A percentile compares a stretch with the other conserved stretches of the same genome.
Evolutionary conservation across 768 basidiomycete genomes (phyloP).

Genomic region (Pilatotrama ljubarskyi): DNA sequence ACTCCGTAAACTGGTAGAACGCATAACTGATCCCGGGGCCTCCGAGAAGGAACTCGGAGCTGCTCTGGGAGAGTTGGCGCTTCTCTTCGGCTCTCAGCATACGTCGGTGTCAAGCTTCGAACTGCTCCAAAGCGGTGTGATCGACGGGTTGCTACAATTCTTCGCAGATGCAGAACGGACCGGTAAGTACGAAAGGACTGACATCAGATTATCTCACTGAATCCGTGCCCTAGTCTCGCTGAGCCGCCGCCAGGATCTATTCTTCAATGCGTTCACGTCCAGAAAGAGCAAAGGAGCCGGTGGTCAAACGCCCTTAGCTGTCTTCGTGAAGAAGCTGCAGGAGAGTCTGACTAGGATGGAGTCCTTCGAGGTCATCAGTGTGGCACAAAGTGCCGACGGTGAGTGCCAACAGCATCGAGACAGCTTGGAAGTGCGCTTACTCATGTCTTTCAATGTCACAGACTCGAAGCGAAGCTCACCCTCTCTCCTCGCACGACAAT

Average conservation of each 20-base stretch:
- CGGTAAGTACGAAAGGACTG: slow-evolving; percentile 40
- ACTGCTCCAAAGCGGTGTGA: slow-evolving; percentile 88
- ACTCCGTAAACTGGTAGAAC: slow-evolving; percentile 64
- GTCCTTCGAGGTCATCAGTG: slow-evolving; percentile 90
- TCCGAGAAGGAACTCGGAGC: slow-evolving; percentile 64
- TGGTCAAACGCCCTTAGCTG: slow-evolving; percentile 61
- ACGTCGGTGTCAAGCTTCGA: slow-evolving; percentile 94
- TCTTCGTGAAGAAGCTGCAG: slow-evolving; percentile 93
- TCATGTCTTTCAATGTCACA: slow-evolving; percentile 26
- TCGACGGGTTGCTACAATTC: slow-evolving; percentile 83
- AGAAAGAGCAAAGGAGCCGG: slow-evolving; percentile 47
- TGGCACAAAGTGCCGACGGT: slow-evolving; percentile 83
- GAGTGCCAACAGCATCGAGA: slow-evolving; percentile 25
- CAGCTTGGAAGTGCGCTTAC: background rate
- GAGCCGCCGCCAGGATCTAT: slow-evolving; percentile 67
- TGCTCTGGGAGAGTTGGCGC: slow-evolving; percentile 73
- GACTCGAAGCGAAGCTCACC: slow-evolving; percentile 92
- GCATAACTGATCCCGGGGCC: slow-evolving; percentile 53
- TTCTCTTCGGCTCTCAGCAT: slow-evolving; percentile 72
- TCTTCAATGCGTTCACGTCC: slow-evolving; percentile 76
- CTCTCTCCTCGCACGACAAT: slow-evolving; percentile 86
- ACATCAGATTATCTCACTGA: background rate
- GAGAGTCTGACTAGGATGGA: slow-evolving; percentile 96
- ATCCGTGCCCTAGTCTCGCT: slow-evolving; percentile 51
- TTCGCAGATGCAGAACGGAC: slow-evolving; percentile 58